Conservation (phyloP, 2,329 filamentous ascomycete genomes). For the Aspergillus fructus region DNA sequence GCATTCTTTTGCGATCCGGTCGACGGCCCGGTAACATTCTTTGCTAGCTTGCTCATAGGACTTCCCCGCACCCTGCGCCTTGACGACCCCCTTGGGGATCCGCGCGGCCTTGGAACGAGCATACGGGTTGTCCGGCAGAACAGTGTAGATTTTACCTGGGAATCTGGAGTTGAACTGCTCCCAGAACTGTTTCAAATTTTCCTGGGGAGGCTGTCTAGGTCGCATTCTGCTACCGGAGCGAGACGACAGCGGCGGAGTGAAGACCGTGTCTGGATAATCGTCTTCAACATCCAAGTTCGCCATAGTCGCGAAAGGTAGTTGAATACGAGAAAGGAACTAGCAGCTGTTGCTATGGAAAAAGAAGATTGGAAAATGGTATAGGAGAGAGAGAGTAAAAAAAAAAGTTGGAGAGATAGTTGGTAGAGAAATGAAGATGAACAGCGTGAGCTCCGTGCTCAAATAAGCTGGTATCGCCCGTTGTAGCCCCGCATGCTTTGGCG, state of each 20-base stretch:
- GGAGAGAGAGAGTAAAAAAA: too few species aligned
- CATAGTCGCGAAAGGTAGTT: background rate
- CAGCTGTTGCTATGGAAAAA: background rate
- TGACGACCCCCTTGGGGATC: constrained; percentile 54
- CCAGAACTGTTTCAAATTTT: constrained; percentile 72
- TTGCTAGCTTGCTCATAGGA: constrained; percentile 72
- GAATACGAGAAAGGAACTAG: background rate
- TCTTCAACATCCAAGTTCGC: constrained; percentile 16
- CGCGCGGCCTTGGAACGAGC: constrained; percentile 60
- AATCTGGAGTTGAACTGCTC: constrained; percentile 67
- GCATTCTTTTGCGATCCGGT: constrained; percentile 63
- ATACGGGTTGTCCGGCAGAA: constrained; percentile 68
- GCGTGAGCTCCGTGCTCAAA: background rate
- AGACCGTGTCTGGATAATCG: constrained; percentile 25
- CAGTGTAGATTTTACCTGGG: constrained; percentile 70
- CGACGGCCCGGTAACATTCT: constrained; percentile 63
- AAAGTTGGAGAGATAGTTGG: too few species aligned
- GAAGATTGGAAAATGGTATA: background rate
- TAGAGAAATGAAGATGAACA: background rate
- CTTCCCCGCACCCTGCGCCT: constrained; percentile 58
- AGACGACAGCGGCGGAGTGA: constrained; percentile 28
- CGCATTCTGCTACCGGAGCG: constrained; percentile 34
- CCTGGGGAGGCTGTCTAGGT: constrained; percentile 61
- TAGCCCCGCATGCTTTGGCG: constrained; percentile 10
- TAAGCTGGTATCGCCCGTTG: constrained; percentile 1